Evolutionary conservation across 257 asterid genomes (phyloP), one percentile per base, ranked within the genome.

Genomic region (Penstemon eatonii): DNA sequence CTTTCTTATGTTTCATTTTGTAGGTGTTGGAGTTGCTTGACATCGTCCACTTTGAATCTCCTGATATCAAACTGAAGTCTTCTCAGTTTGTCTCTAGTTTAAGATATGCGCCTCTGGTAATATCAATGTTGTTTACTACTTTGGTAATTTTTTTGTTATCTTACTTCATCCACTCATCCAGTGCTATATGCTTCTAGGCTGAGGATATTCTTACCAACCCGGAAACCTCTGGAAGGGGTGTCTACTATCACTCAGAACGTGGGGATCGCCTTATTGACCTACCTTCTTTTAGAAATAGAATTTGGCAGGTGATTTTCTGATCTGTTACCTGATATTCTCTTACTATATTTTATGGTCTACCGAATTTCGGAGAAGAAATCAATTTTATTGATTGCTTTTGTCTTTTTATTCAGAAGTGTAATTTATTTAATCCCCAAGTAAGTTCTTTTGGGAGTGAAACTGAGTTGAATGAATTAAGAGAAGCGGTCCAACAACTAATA

Each of bases 211-310:
- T 94, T 59, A 71, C 81, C 66, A 81, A 76, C 73, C 85, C 92
- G 49, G 64, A 86, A 36, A 66, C 85, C 73, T 77, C 82, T 18
- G 89, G 81, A 61, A 88, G 80, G 75, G 85, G 87, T 72, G 80
- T 86, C 63, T 91, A 94, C 81, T 90, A 83, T 79, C 85, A 76
- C 75, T 91, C 97, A 13, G 99, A 94, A 58, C 96, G 96, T 60
- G 99, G 97, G 13, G 99, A 91, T 74, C 96, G 96, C 43, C 90
- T 94, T 74, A 82, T 94, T 67, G 95, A 91, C 80, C 81, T 91
- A 57, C 70, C 86, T 72, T 81, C 95, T 71, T 84, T 94, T 66
- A 85, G 96, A 60, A 96, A 91, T 77, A 86, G 74, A 76, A 88
- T 94, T 66, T 94, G 99, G 95, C 95, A 94, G 99, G 99, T 89